These are phyloP conservation scores for Saposhnikovia divaricata DNA, from an alignment of 129 eudicot species.

Conservation along the genomic window DNA sequence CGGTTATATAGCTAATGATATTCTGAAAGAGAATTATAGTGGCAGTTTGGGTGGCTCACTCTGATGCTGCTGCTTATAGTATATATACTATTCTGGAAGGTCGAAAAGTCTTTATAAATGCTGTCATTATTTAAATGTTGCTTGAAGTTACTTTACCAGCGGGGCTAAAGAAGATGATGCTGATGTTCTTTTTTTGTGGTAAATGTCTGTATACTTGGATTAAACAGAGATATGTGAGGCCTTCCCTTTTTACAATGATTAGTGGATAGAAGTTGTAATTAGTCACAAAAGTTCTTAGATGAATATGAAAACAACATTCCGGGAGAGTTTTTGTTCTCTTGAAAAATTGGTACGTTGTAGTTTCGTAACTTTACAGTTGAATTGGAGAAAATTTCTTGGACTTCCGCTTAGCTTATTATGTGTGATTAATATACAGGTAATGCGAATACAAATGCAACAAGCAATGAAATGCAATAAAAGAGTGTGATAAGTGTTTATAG, in stretches of 20 bases:
- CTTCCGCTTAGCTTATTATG: not conserved
- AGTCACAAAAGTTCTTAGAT: not conserved
- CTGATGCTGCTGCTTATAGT: conserved; percentile 7
- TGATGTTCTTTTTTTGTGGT: not conserved
- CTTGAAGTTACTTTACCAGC: not conserved
- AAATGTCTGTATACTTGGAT: not conserved
- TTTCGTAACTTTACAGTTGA: not conserved
- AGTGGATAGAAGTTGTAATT: not conserved
- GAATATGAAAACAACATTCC: not conserved
- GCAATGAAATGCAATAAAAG: not conserved
- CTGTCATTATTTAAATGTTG: not conserved
- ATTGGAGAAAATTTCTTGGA: not conserved
- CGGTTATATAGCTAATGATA: conserved; percentile 26
- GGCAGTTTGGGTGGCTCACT: conserved; percentile 3
- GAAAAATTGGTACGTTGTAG: not conserved
- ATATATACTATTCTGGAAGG: not conserved
- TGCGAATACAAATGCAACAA: not conserved
- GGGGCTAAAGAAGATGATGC: not conserved
- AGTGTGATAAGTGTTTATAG: not conserved
- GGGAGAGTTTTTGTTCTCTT: not conserved
- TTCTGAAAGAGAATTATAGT: conserved; percentile 15
- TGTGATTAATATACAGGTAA: not conserved
- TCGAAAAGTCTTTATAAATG: not conserved
- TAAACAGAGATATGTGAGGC: not conserved
- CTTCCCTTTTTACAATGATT: not conserved